Evolutionary conservation across 1,284 basidiomycete species (phyloP).

Genomic region (Singerocomus rubriflavus): DNA sequence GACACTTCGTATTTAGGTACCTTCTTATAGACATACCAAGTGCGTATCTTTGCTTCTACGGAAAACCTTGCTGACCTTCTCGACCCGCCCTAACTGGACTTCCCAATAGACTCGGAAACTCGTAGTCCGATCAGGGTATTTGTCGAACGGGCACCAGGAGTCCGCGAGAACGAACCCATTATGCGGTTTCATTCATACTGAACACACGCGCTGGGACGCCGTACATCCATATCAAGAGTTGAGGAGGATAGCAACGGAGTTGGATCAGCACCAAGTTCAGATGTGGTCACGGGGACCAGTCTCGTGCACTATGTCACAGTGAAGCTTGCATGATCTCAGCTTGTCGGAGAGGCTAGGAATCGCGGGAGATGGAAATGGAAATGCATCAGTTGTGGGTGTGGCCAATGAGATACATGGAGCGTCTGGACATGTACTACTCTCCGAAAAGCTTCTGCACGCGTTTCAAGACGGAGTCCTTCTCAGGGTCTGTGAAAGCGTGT

Average conservation of each 20-base stretch:
- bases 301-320: conserved; percentile 26
- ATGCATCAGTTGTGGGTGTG: conserved; percentile 9
- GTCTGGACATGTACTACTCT: conserved; percentile 48
- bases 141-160: conserved; percentile 61
- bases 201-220: conserved; percentile 10
- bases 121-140: conserved; percentile 66
- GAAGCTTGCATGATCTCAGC: conserved; percentile 14
- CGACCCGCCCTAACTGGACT: conserved; percentile 3
- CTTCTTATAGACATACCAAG: conserved; percentile 77
- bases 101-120: conserved; percentile 55
- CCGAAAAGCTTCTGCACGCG: conserved; percentile 96
- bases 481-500: conserved; percentile 67
- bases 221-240: conserved; percentile 12
- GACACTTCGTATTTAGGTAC: conserved; percentile 75
- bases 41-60: conserved; percentile 38
- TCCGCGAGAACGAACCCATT: conserved; percentile 68
- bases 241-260: conserved; percentile 6
- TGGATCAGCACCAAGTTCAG: conserved; percentile 11
- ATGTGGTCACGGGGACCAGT: conserved; percentile 17
- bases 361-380: conserved; percentile 9
- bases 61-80: conserved; percentile 6
- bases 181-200: conserved; percentile 58
- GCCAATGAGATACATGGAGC: conserved; percentile 14
- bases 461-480: conserved; percentile 96
- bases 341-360: conserved; percentile 5